Percentiles rank a stretch among this genome's conserved stretches.
phyloP scores from a whole-genome alignment of 306 rosid genomes.

The Ochetophila trinervis region DNA sequence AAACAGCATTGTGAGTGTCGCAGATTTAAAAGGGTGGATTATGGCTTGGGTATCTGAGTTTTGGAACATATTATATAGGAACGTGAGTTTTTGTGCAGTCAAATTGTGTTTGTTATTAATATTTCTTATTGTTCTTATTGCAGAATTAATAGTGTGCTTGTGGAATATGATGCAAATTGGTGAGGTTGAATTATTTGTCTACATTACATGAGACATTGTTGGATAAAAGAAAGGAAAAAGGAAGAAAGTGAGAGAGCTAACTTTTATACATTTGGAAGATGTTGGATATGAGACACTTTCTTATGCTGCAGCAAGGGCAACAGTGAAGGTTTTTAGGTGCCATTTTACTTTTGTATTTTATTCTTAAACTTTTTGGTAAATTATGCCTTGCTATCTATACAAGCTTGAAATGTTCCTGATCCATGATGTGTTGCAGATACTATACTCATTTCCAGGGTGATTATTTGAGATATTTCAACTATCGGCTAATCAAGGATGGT shows the following conservation, averaged over 20 bases:
- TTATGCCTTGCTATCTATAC: background rate
- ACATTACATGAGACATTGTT: background rate
- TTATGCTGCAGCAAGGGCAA: background rate
- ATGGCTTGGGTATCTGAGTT: too few relatives aligned
- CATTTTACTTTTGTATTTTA: background rate
- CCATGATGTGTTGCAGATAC: slow-evolving; percentile 27
- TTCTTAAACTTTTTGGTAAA: background rate
- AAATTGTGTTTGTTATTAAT: too few relatives aligned
- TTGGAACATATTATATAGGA: too few relatives aligned
- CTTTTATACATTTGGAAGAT: too few relatives aligned
- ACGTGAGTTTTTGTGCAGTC: too few relatives aligned
- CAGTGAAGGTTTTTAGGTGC: background rate
- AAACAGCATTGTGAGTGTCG: too few relatives aligned
- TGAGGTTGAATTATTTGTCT: too few relatives aligned
- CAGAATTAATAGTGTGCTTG: too few relatives aligned
- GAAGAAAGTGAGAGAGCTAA: background rate
- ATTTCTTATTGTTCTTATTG: too few relatives aligned
- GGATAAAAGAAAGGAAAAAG: background rate
- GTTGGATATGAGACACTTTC: background rate
- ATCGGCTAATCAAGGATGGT: slow-evolving; percentile 30
- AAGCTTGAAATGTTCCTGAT: slow-evolving; percentile 14
- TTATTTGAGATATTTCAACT: slow-evolving; percentile 16
- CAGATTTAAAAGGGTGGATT: too few relatives aligned
- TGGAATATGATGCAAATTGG: too few relatives aligned
- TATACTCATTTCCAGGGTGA: slow-evolving; percentile 1